Conservation (phyloP, 805 yeast genomes). For the Saccharomycopsis synnaedendra region DNA sequence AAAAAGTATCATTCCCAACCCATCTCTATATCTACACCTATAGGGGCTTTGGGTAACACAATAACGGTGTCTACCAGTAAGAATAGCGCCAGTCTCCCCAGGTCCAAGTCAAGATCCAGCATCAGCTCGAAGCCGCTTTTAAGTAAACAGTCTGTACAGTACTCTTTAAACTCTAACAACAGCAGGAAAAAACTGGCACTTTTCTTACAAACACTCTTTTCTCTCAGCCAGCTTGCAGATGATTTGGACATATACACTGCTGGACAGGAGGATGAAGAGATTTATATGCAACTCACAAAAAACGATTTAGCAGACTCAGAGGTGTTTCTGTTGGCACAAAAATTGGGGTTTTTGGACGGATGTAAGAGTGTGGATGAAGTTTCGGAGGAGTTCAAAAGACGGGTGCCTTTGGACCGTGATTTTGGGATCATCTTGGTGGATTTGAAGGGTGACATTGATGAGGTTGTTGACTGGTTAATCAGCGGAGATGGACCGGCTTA, state of each 20-base stretch:
- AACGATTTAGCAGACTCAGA: slow-evolving; percentile 1
- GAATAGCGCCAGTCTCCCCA: not conserved
- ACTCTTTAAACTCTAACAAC: slow-evolving; percentile 10
- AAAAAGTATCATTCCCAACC: not conserved
- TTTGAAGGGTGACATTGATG: slow-evolving; percentile 3
- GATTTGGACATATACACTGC: slow-evolving; percentile 2
- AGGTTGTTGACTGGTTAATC: slow-evolving; percentile 4
- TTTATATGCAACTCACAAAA: not conserved
- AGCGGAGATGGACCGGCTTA: not conserved
- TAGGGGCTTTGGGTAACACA: not conserved
- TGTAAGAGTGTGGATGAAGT: not conserved
- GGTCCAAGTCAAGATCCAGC: not conserved
- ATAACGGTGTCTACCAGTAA: not conserved
- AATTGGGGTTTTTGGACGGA: not conserved
- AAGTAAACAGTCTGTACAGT: slow-evolving; percentile 41
- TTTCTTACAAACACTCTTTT: not conserved
- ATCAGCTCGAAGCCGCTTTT: slow-evolving; percentile 30
- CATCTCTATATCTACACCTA: not conserved
- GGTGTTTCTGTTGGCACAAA: not conserved
- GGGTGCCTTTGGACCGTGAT: slow-evolving; percentile 3
- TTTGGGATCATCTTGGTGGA: slow-evolving; percentile 7
- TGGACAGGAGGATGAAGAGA: not conserved
- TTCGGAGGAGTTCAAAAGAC: not conserved
- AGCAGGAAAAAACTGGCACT: not conserved
- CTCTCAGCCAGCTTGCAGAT: slow-evolving; percentile 2